phyloP scores from a whole-genome alignment of 805 yeast genomes.

The Ogataea methanolica region DNA sequence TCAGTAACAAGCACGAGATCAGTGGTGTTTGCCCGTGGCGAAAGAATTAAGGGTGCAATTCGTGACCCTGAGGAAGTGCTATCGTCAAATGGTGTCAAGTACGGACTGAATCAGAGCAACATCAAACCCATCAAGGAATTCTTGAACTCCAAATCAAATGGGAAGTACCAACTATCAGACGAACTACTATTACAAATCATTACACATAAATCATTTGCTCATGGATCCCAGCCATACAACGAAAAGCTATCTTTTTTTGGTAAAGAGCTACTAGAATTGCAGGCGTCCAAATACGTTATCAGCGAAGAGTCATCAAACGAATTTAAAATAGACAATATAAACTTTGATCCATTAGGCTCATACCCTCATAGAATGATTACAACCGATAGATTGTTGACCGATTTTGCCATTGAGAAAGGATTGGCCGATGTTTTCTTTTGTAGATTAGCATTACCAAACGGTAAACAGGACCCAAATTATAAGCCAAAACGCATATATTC shows the following conservation, averaged over 20 bases:
- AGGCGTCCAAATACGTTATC: slow-evolving; percentile 39
- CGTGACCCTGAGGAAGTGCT: slow-evolving; percentile 62
- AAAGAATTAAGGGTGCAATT: slow-evolving; percentile 66
- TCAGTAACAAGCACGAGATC: slow-evolving; percentile 13
- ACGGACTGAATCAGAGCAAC: slow-evolving; percentile 49
- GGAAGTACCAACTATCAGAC: slow-evolving; percentile 53
- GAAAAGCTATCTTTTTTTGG: slow-evolving; percentile 79
- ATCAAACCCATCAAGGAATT: slow-evolving; percentile 45
- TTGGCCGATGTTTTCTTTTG: slow-evolving; percentile 59
- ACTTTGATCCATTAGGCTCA: slow-evolving; percentile 59
- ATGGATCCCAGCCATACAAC: slow-evolving; percentile 84
- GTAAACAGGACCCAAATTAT: slow-evolving; percentile 29
- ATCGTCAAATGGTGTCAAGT: slow-evolving; percentile 46
- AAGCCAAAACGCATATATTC: slow-evolving; percentile 27
- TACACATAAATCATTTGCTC: slow-evolving; percentile 94
- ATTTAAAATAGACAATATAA: slow-evolving; percentile 41
- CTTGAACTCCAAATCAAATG: slow-evolving; percentile 28
- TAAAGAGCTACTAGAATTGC: slow-evolving; percentile 50
- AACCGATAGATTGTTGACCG: slow-evolving; percentile 46
- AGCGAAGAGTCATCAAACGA: slow-evolving; percentile 22
- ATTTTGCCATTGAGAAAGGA: slow-evolving; percentile 44
- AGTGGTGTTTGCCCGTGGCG: slow-evolving; percentile 41
- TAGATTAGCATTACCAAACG: slow-evolving; percentile 39
- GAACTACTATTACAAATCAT: slow-evolving; percentile 69
- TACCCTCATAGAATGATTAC: slow-evolving; percentile 45